Evolutionary conservation across 2,329 filamentous ascomycete genomes (phyloP), one percentile per base, ranked within the genome.

Genomic region (Colletotrichum magnum): DNA sequence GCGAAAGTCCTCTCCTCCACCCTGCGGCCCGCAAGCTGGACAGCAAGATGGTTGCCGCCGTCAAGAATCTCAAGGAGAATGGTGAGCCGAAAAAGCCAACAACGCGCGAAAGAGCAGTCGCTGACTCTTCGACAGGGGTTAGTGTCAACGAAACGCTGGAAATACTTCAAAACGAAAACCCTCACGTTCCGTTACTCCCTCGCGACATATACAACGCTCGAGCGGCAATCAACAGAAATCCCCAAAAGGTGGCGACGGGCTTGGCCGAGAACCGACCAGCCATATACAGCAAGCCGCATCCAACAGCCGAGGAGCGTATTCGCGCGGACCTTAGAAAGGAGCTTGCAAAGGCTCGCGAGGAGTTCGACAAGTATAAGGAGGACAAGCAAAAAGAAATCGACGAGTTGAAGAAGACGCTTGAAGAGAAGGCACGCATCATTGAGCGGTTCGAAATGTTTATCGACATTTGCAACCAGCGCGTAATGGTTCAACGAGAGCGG

Each of bases 371-470:
- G 74, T 75, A 88, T 60, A 84, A 86, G 71, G 86, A 87, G 48
- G 87, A 90, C 4, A 87, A 81, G 61, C 81, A 86, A 67, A 88
- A 89, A 66, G 86, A 89, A 74, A 85, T 91, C 50, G 88, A 88
- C 16, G 83, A 84, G 1, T 78, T 92, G 65, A 88, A 89, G 73
- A 82, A 84, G 64, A 84, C 89, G 74, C 77, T 95, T 16, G 86
- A 85, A 48, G 88, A 92, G 68, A 91, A 91, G 77, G 87, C 90
- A 69, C 84, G 86, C 74, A 84, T 87, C 68, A 91, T 92, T 64
- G 79, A 85, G 70, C 89, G 87, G 75, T 92, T 91, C 73, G 89
- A 92, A 78, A 89, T 90, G 86, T 92, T 92, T 62, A 91, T 92
- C 74, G 89, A 92, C 77, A 90, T 92, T 63, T 91, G 89, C 76